A percentile compares a stretch with the other conserved stretches of the same genome.
phyloP scores from a whole-genome alignment of 2,329 filamentous ascomycete genomes.

The Chaetoscypha palmicola region DNA sequence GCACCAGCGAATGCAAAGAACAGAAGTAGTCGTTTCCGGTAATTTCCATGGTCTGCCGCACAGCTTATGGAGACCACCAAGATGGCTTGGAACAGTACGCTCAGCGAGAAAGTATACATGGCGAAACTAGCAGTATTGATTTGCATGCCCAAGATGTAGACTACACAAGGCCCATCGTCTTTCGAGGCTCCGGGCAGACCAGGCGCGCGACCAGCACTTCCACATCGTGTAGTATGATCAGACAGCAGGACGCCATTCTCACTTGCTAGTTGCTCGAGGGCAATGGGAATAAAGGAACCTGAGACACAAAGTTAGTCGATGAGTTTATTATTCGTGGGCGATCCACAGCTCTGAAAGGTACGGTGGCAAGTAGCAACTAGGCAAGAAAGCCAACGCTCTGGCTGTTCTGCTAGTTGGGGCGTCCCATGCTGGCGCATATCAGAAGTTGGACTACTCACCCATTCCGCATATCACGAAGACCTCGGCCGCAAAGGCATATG shows the following conservation, averaged over 20 bases:
- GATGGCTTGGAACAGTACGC: slow-evolving; percentile 80
- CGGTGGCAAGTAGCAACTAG: no score
- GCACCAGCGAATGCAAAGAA: slow-evolving; percentile 80
- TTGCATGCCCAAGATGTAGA: slow-evolving; percentile 72
- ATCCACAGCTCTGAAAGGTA: no score
- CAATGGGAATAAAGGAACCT: slow-evolving; percentile 94
- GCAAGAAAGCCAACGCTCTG: no score
- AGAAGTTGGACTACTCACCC: no score
- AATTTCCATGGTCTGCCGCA: slow-evolving; percentile 87
- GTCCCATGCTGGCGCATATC: no score
- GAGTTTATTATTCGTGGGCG: background rate
- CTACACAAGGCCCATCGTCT: slow-evolving; percentile 64
- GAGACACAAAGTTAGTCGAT: slow-evolving; percentile 17
- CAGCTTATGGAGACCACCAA: slow-evolving; percentile 95
- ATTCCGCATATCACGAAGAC: slow-evolving; percentile 90
- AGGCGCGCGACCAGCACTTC: slow-evolving; percentile 21
- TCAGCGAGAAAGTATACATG: slow-evolving; percentile 96
- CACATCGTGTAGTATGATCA: slow-evolving; percentile 68
- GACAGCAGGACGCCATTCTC: slow-evolving; percentile 83
- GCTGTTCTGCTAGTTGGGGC: no score
- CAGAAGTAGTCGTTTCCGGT: slow-evolving; percentile 81
- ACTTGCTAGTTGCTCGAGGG: slow-evolving; percentile 85
- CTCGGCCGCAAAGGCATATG: slow-evolving; percentile 92
- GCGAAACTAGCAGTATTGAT: slow-evolving; percentile 96
- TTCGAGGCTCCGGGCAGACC: slow-evolving; percentile 22